Evolutionary conservation across 805 yeast species (phyloP).

Genomic region (Saturnispora mendoncae): DNA sequence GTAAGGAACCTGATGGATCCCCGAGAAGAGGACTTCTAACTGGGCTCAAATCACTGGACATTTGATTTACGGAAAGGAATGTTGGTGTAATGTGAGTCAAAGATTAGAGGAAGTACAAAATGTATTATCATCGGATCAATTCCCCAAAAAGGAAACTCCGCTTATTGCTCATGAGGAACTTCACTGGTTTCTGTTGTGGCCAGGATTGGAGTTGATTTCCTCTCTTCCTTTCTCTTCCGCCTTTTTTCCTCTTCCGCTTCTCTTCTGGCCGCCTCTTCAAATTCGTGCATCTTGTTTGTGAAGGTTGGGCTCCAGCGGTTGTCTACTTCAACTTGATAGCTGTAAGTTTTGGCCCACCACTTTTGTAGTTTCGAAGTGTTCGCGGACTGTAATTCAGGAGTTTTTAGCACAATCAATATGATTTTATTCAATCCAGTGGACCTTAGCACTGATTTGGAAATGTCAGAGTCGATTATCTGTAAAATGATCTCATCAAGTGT

Average conservation of each 20-base stretch:
- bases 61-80: neutral
- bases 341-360: slow-evolving; percentile 23
- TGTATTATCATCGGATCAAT: neutral
- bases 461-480: slow-evolving; percentile 20
- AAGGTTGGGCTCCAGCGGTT: slow-evolving; percentile 23
- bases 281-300: slow-evolving; percentile 18
- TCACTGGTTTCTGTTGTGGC: slow-evolving; percentile 4
- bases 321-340: slow-evolving; percentile 23
- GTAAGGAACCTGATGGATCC: slow-evolving; percentile 23
- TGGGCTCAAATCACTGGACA: neutral
- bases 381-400: slow-evolving; percentile 27
- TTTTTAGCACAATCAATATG: slow-evolving; percentile 27
- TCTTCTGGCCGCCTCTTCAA: slow-evolving; percentile 17
- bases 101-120: too few species aligned
- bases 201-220: slow-evolving; percentile 20
- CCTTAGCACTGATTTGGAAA: slow-evolving; percentile 25
- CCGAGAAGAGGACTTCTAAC: slow-evolving; percentile 8
- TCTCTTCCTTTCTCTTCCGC: slow-evolving; percentile 15
- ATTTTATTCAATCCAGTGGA: slow-evolving; percentile 28
- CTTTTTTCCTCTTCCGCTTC: slow-evolving; percentile 34
- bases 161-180: neutral
- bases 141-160: neutral
- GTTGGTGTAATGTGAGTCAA: neutral
- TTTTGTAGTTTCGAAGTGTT: slow-evolving; percentile 15
- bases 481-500: slow-evolving; percentile 20